These are phyloP conservation scores for Arthrinium puccinioides DNA, from an alignment of 2,329 filamentous ascomycete species.

Conservation along the genomic window DNA sequence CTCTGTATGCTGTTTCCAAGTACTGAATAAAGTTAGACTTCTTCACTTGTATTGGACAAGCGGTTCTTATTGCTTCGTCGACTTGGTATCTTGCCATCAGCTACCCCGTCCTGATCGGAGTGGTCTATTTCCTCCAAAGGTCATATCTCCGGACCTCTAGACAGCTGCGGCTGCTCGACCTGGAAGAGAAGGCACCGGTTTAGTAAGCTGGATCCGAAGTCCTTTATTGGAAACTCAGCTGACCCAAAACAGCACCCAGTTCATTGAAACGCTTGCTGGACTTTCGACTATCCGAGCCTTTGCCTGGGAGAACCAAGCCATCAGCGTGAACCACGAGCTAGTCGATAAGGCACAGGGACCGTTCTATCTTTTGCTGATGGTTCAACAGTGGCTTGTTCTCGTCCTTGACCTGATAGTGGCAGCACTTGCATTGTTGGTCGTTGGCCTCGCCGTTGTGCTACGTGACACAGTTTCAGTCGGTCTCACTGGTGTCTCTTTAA, in stretches of 20 bases:
- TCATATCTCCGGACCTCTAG: constrained; percentile 54
- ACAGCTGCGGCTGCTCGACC: constrained; percentile 52
- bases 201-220: constrained; percentile 29
- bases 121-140: constrained; percentile 44
- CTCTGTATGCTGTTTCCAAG: neutral
- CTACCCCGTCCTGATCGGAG: constrained; percentile 39
- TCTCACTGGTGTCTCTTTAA: constrained; percentile 20
- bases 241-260: constrained; percentile 23
- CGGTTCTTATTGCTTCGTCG: constrained; percentile 2
- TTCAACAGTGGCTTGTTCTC: constrained; percentile 30
- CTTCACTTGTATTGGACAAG: constrained; percentile 1
- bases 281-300: constrained; percentile 38
- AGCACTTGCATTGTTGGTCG: constrained; percentile 13
- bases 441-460: constrained; percentile 13
- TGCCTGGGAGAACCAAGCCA: constrained; percentile 29
- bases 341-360: constrained; percentile 29
- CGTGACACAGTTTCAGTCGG: constrained; percentile 18
- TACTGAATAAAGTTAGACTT: neutral
- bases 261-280: constrained; percentile 34
- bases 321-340: constrained; percentile 23
- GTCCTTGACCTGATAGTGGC: constrained; percentile 9
- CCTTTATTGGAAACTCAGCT: neutral
- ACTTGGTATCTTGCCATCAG: constrained; percentile 29
- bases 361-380: constrained; percentile 41
- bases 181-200: constrained; percentile 53